Evolutionary conservation across 768 basidiomycete species (phyloP), one percentile per base, ranked within the genome.

Genomic region (Leucocoprinus leucothites): DNA sequence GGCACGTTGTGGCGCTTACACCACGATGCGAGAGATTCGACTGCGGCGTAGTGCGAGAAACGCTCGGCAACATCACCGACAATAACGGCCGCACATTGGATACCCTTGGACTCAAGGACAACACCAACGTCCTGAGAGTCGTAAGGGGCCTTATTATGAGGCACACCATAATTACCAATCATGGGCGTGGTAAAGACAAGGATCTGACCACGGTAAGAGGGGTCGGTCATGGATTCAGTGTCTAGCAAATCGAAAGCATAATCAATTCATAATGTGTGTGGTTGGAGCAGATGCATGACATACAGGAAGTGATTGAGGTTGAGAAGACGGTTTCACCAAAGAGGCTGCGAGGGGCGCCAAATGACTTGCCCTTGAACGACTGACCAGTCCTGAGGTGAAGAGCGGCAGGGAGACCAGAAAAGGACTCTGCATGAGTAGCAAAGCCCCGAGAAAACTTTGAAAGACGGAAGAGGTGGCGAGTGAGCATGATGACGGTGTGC

Each of bases 201-300:
- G 66, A 99, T 96, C 72, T 99, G 97, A 48, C 93, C 89, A 31
- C 93, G 90, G 72, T 99, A 98, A 7, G 97, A 98, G 6, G 97
- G 97, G 69, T 99, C 97, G 35, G 97, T 99, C 97, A 99, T 98
- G 7, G 94, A 97, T 73, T 99, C 97, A 45, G 96, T 98, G 70
- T 99, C 94, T 96, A 48, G 66, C n/a, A 38, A 46, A 24, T 18
- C 21, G 57, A 59, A 35, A 51, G 46, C 3, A 43, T 42, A 41
- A 59, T 53, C 51, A 59, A 47, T 58, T 60, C 22, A 45, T 58
- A 50, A 42, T 31, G 13, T 1, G 31, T 14, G 11, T 31, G 53
- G 26, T 16, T 46, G 6, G 49, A 25, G 34, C 11, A 26, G 19
- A 50, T 54, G 52, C 24, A 45, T 3, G 8, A 77, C 89, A 63